Conservation (phyloP, 2,329 filamentous ascomycete species). For the Scedosporium aurantiacum region DNA sequence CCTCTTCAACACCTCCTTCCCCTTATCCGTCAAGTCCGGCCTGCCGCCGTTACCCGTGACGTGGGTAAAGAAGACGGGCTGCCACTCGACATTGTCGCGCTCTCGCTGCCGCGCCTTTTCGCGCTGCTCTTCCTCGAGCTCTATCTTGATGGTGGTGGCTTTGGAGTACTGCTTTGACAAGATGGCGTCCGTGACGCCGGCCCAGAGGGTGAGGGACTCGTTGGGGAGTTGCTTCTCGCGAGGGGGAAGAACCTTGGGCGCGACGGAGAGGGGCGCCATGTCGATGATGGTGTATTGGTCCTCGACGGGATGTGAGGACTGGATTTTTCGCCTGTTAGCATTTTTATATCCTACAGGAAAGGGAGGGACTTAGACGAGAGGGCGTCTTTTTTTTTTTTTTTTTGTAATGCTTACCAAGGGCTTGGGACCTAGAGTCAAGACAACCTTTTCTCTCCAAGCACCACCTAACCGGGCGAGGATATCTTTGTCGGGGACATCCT, state of each 20-base stretch:
- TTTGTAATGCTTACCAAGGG: constrained; percentile 47
- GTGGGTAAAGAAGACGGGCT: constrained; percentile 77
- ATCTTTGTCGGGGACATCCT: constrained; percentile 77
- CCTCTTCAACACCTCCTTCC: constrained; percentile 35
- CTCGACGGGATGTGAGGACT: constrained; percentile 39
- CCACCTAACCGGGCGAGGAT: constrained; percentile 74
- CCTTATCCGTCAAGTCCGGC: constrained; percentile 44
- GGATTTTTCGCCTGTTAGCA: constrained; percentile 16
- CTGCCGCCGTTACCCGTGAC: constrained; percentile 43
- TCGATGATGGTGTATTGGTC: constrained; percentile 73
- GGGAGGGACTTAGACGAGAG: not conserved
- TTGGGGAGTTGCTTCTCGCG: constrained; percentile 70
- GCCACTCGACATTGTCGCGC: constrained; percentile 56
- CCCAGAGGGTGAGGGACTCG: constrained; percentile 83
- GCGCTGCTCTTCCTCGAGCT: constrained; percentile 83
- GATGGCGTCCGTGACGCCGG: constrained; percentile 78
- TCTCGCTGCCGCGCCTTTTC: constrained; percentile 75
- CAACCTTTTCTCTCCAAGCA: constrained; percentile 67
- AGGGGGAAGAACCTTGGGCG: constrained; percentile 70
- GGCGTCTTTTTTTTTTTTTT: no score
- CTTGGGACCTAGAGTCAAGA: constrained; percentile 49
- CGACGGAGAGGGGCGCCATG: constrained; percentile 69
- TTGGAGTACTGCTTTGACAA: constrained; percentile 68
- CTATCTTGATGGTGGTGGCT: constrained; percentile 78
- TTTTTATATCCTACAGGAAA: constrained; percentile 4